Evolutionary conservation across 2,329 filamentous ascomycete genomes (phyloP), one percentile per base, ranked within the genome.

Genomic region (Ilyonectria mors-panacis): DNA sequence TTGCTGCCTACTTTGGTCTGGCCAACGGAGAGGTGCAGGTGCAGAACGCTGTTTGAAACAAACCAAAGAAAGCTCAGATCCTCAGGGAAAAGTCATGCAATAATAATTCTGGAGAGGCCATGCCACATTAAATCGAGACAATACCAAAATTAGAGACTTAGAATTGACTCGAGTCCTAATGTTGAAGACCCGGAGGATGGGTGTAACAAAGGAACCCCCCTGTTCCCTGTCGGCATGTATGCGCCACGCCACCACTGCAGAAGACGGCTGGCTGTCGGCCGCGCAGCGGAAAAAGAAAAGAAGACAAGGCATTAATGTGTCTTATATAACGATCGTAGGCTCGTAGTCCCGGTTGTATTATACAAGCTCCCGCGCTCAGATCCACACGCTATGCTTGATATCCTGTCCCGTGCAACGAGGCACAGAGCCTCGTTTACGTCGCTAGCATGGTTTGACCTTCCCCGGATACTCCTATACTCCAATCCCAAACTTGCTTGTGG

Each of bases 1-100:
- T 98, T 13, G 94, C 94, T 30, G 95, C 94, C 26, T 99, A 98
- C 83, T 99, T 98, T 82, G 96, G 96, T 39, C 93, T 96, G 89
- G 88, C 92, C 50, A 93, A 94, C 77, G 93, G 93, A 15, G 83
- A 91, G 75, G 84, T 91, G 19, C 72, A 81, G 58, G 75, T 81
- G 33, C 79, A 81, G 61, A 77, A 73, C 19, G 75, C 75, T 9
- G 69, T 59, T 62, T 75, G 61, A 47, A 66, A 39, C 26, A 9
- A 19, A 30, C 26, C 51, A 30, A 21, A 12, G 42, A 39, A 57
- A 39, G 57, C 21, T 48, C 56, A 47, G 8, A 42, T 37, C 21
- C 35, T 28, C 53, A 47, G 33, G 47, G 42, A 48, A 26, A 47
- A 23, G 26, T n/a, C n/a, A 33, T 12, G 39, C 30, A 30, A 50